These are phyloP conservation scores for Starmerella floris DNA, from an alignment of 805 yeast genomes.

Conservation along the genomic window DNA sequence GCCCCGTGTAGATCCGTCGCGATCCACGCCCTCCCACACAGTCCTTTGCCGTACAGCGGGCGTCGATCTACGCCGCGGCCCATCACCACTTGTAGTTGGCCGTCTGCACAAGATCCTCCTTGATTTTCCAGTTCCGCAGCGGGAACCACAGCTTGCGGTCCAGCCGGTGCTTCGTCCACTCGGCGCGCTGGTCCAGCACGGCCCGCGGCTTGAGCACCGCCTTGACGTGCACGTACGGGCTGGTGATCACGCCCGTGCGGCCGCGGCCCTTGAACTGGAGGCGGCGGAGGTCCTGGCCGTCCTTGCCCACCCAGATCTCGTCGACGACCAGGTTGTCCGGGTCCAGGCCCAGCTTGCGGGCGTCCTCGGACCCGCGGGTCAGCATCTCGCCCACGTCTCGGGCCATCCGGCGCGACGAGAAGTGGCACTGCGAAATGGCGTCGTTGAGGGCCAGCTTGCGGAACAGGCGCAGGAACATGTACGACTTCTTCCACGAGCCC, in stretches of 20 bases:
- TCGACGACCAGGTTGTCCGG: constrained; percentile 54
- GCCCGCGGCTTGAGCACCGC: constrained; percentile 57
- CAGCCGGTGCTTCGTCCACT: constrained; percentile 33
- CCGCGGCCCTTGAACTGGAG: constrained; percentile 83
- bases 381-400: constrained; percentile 66
- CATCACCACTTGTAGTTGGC: constrained; percentile 29
- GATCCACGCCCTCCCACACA: no score
- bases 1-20: no score
- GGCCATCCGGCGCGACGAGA: constrained; percentile 65
- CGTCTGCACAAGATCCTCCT: constrained; percentile 25
- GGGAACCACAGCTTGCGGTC: constrained; percentile 41
- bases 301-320: constrained; percentile 85
- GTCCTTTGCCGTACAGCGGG: no score
- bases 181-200: constrained; percentile 43
- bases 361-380: constrained; percentile 58
- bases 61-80: no score
- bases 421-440: constrained; percentile 88
- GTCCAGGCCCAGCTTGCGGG: constrained; percentile 44
- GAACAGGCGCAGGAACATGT: constrained; percentile 61
- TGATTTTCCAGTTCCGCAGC: constrained; percentile 29
- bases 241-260: constrained; percentile 63
- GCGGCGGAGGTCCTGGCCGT: constrained; percentile 59
- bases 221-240: constrained; percentile 67
- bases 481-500: constrained; percentile 80
- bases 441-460: constrained; percentile 54